A percentile compares a stretch with the other conserved stretches of the same genome.
Conservation (phyloP, 768 basidiomycete species). For the Mrakia hoshinonis region DNA sequence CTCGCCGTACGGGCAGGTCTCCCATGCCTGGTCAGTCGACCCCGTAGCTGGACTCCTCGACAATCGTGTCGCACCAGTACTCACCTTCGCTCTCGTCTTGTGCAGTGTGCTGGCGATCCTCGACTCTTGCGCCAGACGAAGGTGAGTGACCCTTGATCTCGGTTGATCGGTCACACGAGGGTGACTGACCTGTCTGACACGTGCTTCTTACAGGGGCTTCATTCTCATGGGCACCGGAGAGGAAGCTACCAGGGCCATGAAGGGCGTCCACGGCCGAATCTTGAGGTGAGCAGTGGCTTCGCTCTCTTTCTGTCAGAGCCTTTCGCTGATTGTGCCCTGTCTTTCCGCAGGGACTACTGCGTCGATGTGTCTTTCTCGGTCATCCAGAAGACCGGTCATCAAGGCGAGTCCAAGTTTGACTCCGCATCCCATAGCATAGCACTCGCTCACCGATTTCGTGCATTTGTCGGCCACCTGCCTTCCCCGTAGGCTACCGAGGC, state of each 20-base stretch:
- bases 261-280: constrained; percentile 15
- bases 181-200: neutral
- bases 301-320: neutral
- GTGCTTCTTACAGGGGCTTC: constrained; percentile 5
- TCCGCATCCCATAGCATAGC: too few relatives aligned
- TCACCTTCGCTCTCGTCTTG: neutral
- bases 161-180: neutral
- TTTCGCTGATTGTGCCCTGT: neutral
- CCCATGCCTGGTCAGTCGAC: constrained; percentile 16
- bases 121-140: constrained; percentile 23
- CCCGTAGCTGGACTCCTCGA: too few relatives aligned
- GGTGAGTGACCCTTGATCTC: neutral
- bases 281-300: neutral
- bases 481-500: neutral
- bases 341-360: constrained; percentile 8
- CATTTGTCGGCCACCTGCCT: neutral
- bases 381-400: constrained; percentile 20
- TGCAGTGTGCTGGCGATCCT: constrained; percentile 26
- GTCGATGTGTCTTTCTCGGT: constrained; percentile 23
- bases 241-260: constrained; percentile 26
- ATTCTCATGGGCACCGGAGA: constrained; percentile 26
- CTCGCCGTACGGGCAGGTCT: constrained; percentile 20
- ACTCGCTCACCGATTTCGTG: too few relatives aligned
- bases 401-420: too few relatives aligned
- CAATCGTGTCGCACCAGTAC: neutral